These are phyloP conservation scores for Barnettozyma siamensis DNA, from an alignment of 805 yeast genomes.

Conservation along the genomic window DNA sequence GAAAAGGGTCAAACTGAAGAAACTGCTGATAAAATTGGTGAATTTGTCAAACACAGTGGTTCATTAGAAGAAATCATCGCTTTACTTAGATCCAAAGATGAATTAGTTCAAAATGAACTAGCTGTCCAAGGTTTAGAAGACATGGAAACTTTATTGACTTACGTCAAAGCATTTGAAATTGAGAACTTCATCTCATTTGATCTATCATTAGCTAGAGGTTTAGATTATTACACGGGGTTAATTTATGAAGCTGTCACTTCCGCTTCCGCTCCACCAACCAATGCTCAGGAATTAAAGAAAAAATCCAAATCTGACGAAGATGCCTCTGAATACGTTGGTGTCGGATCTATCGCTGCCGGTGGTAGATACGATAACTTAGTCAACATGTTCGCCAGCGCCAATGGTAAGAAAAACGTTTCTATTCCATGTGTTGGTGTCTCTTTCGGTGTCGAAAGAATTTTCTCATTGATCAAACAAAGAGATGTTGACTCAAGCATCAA, in stretches of 20 bases:
- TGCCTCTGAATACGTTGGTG: slow-evolving; percentile 95
- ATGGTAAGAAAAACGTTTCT: slow-evolving; percentile 68
- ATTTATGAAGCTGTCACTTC: slow-evolving; percentile 95
- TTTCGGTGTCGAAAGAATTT: slow-evolving; percentile 93
- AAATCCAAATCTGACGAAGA: slow-evolving; percentile 56
- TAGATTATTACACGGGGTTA: slow-evolving; percentile 95
- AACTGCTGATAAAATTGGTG: slow-evolving; percentile 91
- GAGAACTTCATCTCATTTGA: slow-evolving; percentile 71
- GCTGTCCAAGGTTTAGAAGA: slow-evolving; percentile 82
- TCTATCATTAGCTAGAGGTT: slow-evolving; percentile 92
- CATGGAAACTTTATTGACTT: slow-evolving; percentile 67
- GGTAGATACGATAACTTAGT: slow-evolving; percentile 96
- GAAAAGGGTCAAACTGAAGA: slow-evolving; percentile 89
- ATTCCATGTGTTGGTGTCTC: slow-evolving; percentile 98
- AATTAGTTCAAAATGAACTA: slow-evolving; percentile 54
- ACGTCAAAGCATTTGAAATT: slow-evolving; percentile 79
- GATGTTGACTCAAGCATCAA: slow-evolving; percentile 53
- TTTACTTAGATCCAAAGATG: slow-evolving; percentile 50
- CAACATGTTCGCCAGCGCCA: slow-evolving; percentile 87
- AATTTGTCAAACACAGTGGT: slow-evolving; percentile 83
- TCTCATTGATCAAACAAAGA: slow-evolving; percentile 81
- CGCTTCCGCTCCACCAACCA: slow-evolving; percentile 91
- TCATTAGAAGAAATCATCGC: slow-evolving; percentile 56
- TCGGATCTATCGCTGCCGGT: slow-evolving; percentile 98
- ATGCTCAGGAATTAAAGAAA: slow-evolving; percentile 62